phyloP scores from a whole-genome alignment of 768 basidiomycete species.

The Phylloporus sp. region DNA sequence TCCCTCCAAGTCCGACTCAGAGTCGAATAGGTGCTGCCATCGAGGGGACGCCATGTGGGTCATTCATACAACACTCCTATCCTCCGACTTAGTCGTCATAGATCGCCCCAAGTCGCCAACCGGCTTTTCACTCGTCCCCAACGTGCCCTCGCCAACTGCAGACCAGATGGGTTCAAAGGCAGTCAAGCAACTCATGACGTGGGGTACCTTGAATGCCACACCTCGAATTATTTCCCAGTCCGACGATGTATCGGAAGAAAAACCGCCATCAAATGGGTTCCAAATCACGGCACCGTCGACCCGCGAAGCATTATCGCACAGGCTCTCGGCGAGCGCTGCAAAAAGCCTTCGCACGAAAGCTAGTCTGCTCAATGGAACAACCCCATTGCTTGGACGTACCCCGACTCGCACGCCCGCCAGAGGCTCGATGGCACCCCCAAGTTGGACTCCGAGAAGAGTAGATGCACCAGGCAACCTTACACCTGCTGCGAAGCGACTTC shows the following conservation, averaged over 20 bases:
- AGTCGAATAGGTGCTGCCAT: slow-evolving; percentile 93
- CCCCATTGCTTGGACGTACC: slow-evolving; percentile 24
- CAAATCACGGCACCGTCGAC: slow-evolving; percentile 70
- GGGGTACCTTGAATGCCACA: slow-evolving; percentile 90
- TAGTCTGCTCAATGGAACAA: slow-evolving; percentile 46
- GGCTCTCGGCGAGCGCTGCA: slow-evolving; percentile 75
- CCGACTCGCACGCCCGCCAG: slow-evolving; percentile 35
- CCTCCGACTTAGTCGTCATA: slow-evolving; percentile 28
- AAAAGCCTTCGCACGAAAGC: slow-evolving; percentile 78
- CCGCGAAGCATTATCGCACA: slow-evolving; percentile 78
- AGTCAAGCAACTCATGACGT: slow-evolving; percentile 93
- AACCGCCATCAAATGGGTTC: slow-evolving; percentile 55
- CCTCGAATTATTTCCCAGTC: slow-evolving; percentile 76
- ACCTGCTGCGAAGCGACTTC: slow-evolving; percentile 74
- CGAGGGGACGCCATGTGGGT: slow-evolving; percentile 82
- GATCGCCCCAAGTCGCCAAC: slow-evolving; percentile 61
- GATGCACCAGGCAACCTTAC: slow-evolving; percentile 74
- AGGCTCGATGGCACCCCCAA: slow-evolving; percentile 69
- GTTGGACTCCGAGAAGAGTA: slow-evolving; percentile 70
- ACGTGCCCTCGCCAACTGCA: slow-evolving; percentile 83
- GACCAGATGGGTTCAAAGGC: slow-evolving; percentile 74
- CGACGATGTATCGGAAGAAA: slow-evolving; percentile 46
- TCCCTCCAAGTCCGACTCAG: slow-evolving; percentile 83
- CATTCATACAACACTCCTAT: neutral
- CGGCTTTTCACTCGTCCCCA: slow-evolving; percentile 74